These are phyloP conservation scores for Apiospora arundinis DNA, from an alignment of 2,329 filamentous ascomycete genomes.

Conservation along the genomic window DNA sequence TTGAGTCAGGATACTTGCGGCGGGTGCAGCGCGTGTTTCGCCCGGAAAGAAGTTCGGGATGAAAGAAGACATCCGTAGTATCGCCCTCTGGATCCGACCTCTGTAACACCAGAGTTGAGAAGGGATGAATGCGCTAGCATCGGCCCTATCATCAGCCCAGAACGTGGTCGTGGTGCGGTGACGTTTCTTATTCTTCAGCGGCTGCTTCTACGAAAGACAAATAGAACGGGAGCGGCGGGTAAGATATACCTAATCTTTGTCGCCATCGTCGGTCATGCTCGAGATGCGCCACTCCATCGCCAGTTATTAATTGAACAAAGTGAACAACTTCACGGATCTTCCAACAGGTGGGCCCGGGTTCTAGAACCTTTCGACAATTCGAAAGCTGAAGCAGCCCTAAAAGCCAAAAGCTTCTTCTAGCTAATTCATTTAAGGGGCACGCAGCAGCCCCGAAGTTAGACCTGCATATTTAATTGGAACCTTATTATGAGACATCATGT, in stretches of 20 bases:
- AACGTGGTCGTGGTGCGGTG: background rate
- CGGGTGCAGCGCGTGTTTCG: too few species aligned
- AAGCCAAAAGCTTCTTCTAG: background rate
- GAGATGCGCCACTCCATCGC: background rate
- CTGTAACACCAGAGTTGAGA: too few species aligned
- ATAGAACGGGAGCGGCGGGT: background rate
- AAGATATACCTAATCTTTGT: too few species aligned
- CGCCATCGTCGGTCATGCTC: too few species aligned
- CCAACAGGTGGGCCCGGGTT: background rate
- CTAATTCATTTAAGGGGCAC: background rate
- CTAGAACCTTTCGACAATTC: background rate
- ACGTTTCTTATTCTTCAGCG: background rate
- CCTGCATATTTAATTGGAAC: slow-evolving; percentile 8
- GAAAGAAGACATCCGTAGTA: too few species aligned
- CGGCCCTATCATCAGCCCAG: background rate
- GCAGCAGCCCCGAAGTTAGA: background rate
- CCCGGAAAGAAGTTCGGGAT: too few species aligned
- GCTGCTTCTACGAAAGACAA: background rate
- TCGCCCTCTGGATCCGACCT: too few species aligned
- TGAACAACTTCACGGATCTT: too few species aligned
- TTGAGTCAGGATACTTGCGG: too few species aligned
- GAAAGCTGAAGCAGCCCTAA: background rate
- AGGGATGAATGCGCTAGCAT: too few species aligned
- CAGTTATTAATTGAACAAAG: background rate
- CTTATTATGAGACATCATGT: background rate